Base-by-base conservation (phyloP, 2,329 filamentous ascomycete species). In the Davidsoniella virescens region DNA sequence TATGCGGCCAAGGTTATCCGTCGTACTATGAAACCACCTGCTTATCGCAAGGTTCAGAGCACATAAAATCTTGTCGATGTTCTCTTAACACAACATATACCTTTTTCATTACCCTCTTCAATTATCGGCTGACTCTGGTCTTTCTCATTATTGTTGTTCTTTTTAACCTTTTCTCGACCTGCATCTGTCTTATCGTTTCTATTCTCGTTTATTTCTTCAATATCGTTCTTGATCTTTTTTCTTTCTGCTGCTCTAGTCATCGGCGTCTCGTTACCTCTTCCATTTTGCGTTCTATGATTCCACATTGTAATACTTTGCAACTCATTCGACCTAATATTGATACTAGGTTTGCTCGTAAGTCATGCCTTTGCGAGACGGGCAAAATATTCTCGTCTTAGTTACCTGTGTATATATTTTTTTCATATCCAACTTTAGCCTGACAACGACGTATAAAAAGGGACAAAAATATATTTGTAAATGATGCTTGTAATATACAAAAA, bases 1-100 rank as follows among this genome's bases (percentile, higher is more conserved):
- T 95, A 90, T 67, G 82, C 78, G 47, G 87, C 76, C 17, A 96
- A 96, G 69, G 64, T 93, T 54, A 83, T 95, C 56, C 74, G 84
- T 59, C 74, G 87, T 60, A 87, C 80, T 54, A 81, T 94, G 71
- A 88, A 84, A 66, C 92, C 92, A 55, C 88, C 88, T 17, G 94
- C 84, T 61, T 96, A 95, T 68, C 75, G 92, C 60, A 98, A 98
- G 70, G 88, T 98, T 44, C 82, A 83, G 65, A 81, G 74, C 42
- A 75, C 79, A 54, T 82, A 65, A 12, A 33, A 33, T 33, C 29
- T 33, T 33, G 8, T 33, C 12, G 29, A 33, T 47, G 33, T 9
- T 8, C 10, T 33, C 26, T n/a, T 33, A 33, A 9, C 12, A 9
- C 29, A 9, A 33, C n/a, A n/a, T n/a, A n/a, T 29, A 33, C 36